Evolutionary conservation across 495 filamentous ascomycete species (phyloP), one percentile per base, ranked within the genome.

Genomic region (Xylaria nigripes): DNA sequence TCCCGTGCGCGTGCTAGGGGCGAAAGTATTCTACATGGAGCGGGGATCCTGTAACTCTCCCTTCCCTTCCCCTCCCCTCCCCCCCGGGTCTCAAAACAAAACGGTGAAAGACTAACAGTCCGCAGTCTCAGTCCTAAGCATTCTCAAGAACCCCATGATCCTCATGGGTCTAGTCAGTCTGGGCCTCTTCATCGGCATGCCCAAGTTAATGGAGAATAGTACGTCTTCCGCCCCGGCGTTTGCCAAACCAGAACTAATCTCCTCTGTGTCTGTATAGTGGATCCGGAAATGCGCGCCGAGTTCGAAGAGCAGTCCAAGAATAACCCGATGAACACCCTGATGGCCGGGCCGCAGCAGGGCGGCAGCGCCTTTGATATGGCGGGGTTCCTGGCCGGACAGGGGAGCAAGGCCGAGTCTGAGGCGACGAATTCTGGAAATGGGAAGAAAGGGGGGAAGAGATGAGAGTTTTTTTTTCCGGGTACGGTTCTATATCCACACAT

Each of bases 171-270:
- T 95, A 19, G 83, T 92, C 21, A 86, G 84, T 27, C 75, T 96
- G 76, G 83, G 68, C 0, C 69, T 95, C 43, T 90, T 95, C 38
- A 72, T 96, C 47, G 90, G 90, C 24, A 83, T 97, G 83, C 93
- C 93, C 8, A 91, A 96, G 70, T 65, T 98, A 30, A 81, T 97
- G 71, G 90, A 97, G 48, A 96, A 95, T 60, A 95, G 91, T 96
- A 81, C 51, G 90, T 81, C 48, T 53, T 42, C 2, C 10, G 13
- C 30, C 9, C 8, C 2, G 3, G 8, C 9, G 2, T 25, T 25
- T 25, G 34, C 48, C 24, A 38, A 7, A 18, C 13, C 12, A 25
- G 16, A 8, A 13, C 25, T 13, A 2, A 1, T 30, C 47, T 38
- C 41, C 36, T 32, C 1, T 12, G 13, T 7, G 21, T 13, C 2